Base-by-base conservation (phyloP, 257 asterid species). In the Solanum clarkiae region DNA sequence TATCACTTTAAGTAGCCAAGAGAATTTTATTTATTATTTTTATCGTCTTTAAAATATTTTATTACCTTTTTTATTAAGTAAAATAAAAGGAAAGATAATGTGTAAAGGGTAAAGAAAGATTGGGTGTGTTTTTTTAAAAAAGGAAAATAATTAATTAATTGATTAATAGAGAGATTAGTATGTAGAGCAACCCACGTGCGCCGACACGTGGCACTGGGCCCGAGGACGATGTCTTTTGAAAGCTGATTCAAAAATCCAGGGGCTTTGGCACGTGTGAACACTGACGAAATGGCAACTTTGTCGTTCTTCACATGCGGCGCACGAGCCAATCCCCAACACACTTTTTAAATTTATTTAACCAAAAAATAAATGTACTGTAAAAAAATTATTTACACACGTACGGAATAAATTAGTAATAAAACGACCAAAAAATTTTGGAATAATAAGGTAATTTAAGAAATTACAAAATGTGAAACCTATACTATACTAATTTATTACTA, bases 141-240 rank as follows among this genome's bases (percentile, higher is more conserved):
- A 17, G 17, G 17, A 56, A 7, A 17, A 18, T 22, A n/a, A 22
- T 51, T 51, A 51, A 13, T 54, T 54, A 54, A 63, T 65, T 13
- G 26, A 68, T 26, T 17, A 88, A 75, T 74, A 87, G 88, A 93
- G 71, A 55, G 18, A 87, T 82, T 74, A 18, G 85, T 13, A 82
- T 57, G 65, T 69, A 40, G 88, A 53, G 87, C 83, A 53, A 62
- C 72, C 86, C 91, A 87, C 95, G 91, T 93, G 94, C 86, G 89
- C 60, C 69, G 90, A 87, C 93, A 91, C 87, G 87, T 89, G 86
- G 86, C 83, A 70, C 88, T 65, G 15, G 42, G 29, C 29, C 51
- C 91, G 44, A 87, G 81, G 86, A 24, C 7, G 57, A 80, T 70
- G 84, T 85, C 82, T 82, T 68, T 47, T 36, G 56, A 56, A 17